Conservation (phyloP, 257 asterid species). For the Apocynum venetum region DNA sequence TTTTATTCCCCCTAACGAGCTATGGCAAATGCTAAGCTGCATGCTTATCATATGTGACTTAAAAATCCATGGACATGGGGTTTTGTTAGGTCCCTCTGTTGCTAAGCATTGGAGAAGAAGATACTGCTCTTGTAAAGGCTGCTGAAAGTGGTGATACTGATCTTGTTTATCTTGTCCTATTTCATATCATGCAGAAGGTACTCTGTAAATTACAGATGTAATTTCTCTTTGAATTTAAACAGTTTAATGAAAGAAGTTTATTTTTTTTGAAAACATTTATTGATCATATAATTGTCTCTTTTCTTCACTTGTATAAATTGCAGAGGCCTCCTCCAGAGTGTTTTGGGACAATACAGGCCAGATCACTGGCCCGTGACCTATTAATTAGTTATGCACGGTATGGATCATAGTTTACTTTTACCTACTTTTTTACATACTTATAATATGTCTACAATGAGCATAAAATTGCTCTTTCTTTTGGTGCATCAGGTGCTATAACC, state of each 20-base stretch:
- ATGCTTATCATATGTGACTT: not conserved
- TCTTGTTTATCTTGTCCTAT: conserved; percentile 91
- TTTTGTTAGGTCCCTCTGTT: conserved; percentile 78
- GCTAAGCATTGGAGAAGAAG: conserved; percentile 96
- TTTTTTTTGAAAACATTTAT: not conserved
- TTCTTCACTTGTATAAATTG: conserved; percentile 18
- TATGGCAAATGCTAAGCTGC: not conserved
- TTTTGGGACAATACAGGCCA: conserved; percentile 77
- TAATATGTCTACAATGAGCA: not conserved
- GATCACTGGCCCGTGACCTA: conserved; percentile 87
- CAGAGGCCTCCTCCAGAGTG: conserved; percentile 82
- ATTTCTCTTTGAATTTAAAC: not conserved
- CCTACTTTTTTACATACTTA: not conserved
- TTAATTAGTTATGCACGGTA: conserved; percentile 86
- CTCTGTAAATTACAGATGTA: conserved; percentile 8
- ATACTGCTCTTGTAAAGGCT: conserved; percentile 81
- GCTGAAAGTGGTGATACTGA: conserved; percentile 95
- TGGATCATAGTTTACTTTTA: conserved; percentile 13
- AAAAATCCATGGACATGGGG: not conserved
- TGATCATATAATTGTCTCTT: conserved; percentile 11
- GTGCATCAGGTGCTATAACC: conserved; percentile 58
- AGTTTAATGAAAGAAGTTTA: not conserved
- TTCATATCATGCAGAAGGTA: conserved; percentile 94
- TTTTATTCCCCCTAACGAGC: conserved; percentile 7
- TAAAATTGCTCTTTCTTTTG: conserved; percentile 6